Conservation (phyloP, 2,329 filamentous ascomycete species). For the Trichoderma pleuroti region DNA sequence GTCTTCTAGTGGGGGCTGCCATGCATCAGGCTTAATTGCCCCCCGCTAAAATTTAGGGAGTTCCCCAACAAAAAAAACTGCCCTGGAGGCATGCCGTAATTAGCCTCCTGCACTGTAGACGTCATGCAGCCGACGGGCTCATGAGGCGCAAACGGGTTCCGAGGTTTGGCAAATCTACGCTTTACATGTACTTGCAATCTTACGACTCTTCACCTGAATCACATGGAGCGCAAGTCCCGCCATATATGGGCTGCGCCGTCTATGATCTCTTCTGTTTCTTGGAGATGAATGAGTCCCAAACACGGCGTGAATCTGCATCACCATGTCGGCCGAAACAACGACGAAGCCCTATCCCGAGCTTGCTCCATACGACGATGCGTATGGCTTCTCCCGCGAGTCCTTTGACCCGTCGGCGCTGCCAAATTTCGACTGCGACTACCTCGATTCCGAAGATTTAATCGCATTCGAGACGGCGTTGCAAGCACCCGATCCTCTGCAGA, state of each 20-base stretch:
- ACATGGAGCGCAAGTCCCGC: not conserved
- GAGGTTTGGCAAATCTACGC: not conserved
- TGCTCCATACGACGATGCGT: constrained; percentile 27
- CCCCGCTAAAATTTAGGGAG: not conserved
- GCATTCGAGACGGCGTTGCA: constrained; percentile 78
- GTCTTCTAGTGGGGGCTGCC: not conserved
- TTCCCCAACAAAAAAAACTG: constrained; percentile 10
- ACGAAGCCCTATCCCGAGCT: constrained; percentile 11
- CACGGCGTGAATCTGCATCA: not conserved
- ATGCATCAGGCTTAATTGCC: constrained; percentile 11
- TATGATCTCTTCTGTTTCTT: not conserved
- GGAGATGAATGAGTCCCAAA: not conserved
- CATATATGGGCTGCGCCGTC: not conserved
- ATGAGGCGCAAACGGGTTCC: not conserved
- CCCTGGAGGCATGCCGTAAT: not conserved
- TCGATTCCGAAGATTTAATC: constrained; percentile 66
- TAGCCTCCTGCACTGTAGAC: constrained; percentile 24
- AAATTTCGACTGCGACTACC: constrained; percentile 76
- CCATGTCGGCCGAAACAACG: not conserved
- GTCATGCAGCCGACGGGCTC: constrained; percentile 24
- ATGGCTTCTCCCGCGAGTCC: constrained; percentile 59
- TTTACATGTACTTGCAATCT: not conserved
- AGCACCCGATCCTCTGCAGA: constrained; percentile 73
- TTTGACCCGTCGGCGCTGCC: constrained; percentile 70
- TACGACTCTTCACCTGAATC: not conserved